Evolutionary conservation across 805 yeast genomes (phyloP), one percentile per base, ranked within the genome.

Genomic region (Candida michaelii): DNA sequence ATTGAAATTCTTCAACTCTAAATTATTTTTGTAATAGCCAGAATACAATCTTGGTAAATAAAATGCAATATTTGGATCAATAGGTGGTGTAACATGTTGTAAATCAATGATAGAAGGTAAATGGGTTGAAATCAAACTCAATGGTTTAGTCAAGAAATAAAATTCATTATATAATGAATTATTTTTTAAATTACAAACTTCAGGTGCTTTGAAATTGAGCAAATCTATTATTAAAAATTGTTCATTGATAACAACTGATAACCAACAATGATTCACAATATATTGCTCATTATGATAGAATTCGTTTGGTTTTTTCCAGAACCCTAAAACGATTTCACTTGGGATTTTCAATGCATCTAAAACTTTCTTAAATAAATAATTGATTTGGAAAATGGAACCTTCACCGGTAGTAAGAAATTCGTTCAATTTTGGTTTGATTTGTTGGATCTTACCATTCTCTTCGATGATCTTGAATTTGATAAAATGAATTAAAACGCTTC

Each of bases 1-100:
- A 60, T 88, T 86, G 66, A 78, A 91, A 58, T 81, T 83, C 40
- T 56, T 44, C 40, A 89, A 73, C 45, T 71, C 70, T 31, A 91
- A 59, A 1, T 73, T 69, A 55, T 80, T 77, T 30, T 66, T 70
- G 60, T 84, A 79, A 54, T 84, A 89, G 0, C 88, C 84, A 0
- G 96, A 90, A 55, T 89, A 86, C n/a, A 84, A 79, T 23, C 95
- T 76, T 0, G 99, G 99, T 37, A 91, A 68, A 35, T 89, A 79
- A 45, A 88, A 73, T 12, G 93, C 90, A 16, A 84, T 79, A 49
- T 80, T 74, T 27, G 85, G 84, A 47, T 87, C 90, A 47, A 91
- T 67, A 2, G 95, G 87, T 3, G 97, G 98, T 23, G 79, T 74
- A 15, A 91, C 78, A 63, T 87, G 96, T 62, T 93, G 99, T 49